Conservation (phyloP, 129 eudicot species). For the Tagetes erecta region DNA sequence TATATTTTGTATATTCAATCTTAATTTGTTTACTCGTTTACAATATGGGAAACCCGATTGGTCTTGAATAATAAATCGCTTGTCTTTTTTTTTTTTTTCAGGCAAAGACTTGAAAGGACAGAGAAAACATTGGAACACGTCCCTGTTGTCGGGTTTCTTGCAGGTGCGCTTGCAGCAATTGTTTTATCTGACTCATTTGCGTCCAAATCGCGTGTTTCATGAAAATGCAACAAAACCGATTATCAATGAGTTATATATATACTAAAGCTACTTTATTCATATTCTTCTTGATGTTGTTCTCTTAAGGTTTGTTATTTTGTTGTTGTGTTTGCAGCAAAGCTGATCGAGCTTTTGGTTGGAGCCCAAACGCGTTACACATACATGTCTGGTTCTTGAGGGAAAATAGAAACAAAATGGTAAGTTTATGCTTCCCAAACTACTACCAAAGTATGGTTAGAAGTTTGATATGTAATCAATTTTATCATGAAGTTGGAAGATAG, state of each 20-base stretch:
- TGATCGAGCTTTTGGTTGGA: conserved; percentile 87
- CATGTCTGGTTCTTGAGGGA: conserved; percentile 87
- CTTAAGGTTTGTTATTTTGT: neutral
- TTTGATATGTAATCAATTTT: conserved; percentile 20
- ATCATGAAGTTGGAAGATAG: neutral
- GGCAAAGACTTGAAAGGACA: conserved; percentile 72
- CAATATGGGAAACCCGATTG: neutral
- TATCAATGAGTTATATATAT: neutral
- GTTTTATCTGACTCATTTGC: neutral
- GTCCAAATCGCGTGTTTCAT: neutral
- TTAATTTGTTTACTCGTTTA: neutral
- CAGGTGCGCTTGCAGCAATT: conserved; percentile 55
- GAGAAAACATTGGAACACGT: conserved; percentile 68
- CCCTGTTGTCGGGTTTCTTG: conserved; percentile 74
- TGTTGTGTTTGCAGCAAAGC: conserved; percentile 62
- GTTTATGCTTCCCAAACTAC: conserved; percentile 13
- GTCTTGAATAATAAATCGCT: conserved; percentile 9
- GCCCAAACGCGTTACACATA: conserved; percentile 95
- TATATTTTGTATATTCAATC: conserved; percentile 26
- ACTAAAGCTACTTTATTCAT: too few species aligned
- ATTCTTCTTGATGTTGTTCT: neutral
- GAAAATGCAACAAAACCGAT: neutral
- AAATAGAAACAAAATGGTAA: conserved; percentile 10
- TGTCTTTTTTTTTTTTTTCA: conserved; percentile 27
- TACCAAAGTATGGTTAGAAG: neutral